phyloP scores from a whole-genome alignment of 2,329 filamentous ascomycete genomes.

The Botryotinia convoluta region DNA sequence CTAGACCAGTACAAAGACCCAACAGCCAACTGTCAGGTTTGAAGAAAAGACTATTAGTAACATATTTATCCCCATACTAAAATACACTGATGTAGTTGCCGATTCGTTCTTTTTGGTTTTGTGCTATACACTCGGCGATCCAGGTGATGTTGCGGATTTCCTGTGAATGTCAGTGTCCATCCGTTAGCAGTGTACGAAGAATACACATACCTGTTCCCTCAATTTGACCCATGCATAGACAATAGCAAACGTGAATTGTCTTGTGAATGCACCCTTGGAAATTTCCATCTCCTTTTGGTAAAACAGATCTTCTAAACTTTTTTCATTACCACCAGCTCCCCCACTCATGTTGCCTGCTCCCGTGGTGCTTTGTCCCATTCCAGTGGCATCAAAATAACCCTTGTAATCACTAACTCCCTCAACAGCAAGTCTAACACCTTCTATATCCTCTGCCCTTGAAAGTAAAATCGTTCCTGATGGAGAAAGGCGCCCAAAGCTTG shows the following conservation, averaged over 20 bases:
- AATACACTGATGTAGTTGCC: slow-evolving; percentile 99
- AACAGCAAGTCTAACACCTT: slow-evolving; percentile 89
- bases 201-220: slow-evolving; percentile 78
- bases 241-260: slow-evolving; percentile 91
- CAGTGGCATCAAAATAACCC: slow-evolving; percentile 90
- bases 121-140: slow-evolving; percentile 99
- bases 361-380: slow-evolving; percentile 70
- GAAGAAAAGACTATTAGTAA: slow-evolving; percentile 24
- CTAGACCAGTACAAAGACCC: slow-evolving; percentile 32
- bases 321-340: slow-evolving; percentile 74
- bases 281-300: slow-evolving; percentile 99
- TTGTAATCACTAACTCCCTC: slow-evolving; percentile 94
- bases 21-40: slow-evolving; percentile 20
- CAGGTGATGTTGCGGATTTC: slow-evolving; percentile 99
- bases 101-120: slow-evolving; percentile 99
- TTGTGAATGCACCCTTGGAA: slow-evolving; percentile 89
- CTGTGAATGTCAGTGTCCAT: slow-evolving; percentile 49
- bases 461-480: slow-evolving; percentile 95
- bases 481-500: slow-evolving; percentile 84
- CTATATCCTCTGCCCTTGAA: slow-evolving; percentile 88
- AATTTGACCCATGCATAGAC: slow-evolving; percentile 98
- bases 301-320: slow-evolving; percentile 94
- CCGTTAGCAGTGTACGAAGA: neutral
- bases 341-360: slow-evolving; percentile 79
- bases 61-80: slow-evolving; percentile 44